phyloP scores from a whole-genome alignment of 306 rosid genomes.

The Trifolium dubium region DNA sequence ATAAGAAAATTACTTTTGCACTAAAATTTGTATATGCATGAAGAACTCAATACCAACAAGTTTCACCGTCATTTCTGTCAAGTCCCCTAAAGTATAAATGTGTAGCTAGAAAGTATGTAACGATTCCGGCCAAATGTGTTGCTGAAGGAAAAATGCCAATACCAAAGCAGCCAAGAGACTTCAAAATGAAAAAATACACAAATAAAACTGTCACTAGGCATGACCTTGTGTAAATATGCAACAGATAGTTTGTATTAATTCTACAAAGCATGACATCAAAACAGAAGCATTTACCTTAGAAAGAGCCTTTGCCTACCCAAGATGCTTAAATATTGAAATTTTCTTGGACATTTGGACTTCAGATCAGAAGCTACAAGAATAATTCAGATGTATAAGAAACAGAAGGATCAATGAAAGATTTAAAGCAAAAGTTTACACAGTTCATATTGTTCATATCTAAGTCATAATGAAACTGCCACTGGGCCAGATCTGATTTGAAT shows the following conservation, averaged over 20 bases:
- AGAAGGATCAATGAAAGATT: constrained; percentile 1
- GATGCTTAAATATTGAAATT: neutral
- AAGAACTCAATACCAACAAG: constrained; percentile 1
- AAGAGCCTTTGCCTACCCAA: neutral
- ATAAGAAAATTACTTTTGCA: neutral
- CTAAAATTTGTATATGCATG: neutral
- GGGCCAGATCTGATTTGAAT: constrained; percentile 4
- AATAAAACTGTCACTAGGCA: constrained; percentile 2
- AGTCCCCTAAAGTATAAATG: neutral
- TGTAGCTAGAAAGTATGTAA: constrained; percentile 18
- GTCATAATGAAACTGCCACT: neutral
- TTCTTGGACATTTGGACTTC: neutral
- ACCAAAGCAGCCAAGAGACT: constrained; percentile 20
- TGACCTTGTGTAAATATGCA: neutral
- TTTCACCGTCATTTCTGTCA: neutral
- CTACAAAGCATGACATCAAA: neutral
- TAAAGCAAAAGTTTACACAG: neutral
- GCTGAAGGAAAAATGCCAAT: constrained; percentile 7
- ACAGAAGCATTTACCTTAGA: constrained; percentile 11
- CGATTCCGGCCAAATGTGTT: neutral
- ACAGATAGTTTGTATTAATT: neutral
- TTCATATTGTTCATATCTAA: constrained; percentile 20
- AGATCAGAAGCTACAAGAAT: constrained; percentile 20
- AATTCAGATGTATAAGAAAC: constrained; percentile 21
- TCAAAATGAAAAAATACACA: neutral